Percentiles rank a stretch among this genome's conserved stretches.
These are phyloP conservation scores for Cucurbita moschata DNA, from an alignment of 306 rosid genomes.

Conservation along the genomic window DNA sequence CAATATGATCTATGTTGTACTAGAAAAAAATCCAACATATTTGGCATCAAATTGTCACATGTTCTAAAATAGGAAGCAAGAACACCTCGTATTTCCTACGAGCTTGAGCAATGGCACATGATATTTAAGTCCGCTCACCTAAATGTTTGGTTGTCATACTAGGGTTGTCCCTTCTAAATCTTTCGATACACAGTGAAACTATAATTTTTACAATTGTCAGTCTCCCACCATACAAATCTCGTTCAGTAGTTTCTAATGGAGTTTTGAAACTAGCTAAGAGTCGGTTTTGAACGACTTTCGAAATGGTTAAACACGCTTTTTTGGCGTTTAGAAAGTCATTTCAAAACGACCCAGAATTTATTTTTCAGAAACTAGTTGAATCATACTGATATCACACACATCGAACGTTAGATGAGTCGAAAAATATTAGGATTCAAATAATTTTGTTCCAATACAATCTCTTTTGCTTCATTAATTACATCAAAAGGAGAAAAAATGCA, in stretches of 20 bases:
- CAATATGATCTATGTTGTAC: neutral
- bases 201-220: neutral
- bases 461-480: constrained; percentile 4
- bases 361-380: no score
- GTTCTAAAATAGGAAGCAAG: constrained; percentile 1
- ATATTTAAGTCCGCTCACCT: neutral
- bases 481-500: neutral
- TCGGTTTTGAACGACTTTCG: no score
- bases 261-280: no score
- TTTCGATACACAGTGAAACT: no score
- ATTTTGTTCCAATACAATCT: neutral
- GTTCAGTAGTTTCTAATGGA: neutral
- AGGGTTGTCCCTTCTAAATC: no score
- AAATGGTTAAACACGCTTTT: no score
- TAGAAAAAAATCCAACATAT: neutral
- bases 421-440: neutral
- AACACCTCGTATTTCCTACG: neutral
- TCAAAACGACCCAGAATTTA: no score
- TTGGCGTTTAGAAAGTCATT: no score
- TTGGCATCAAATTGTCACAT: neutral
- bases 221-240: neutral
- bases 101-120: neutral
- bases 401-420: neutral
- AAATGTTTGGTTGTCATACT: no score
- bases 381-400: no score